A percentile compares a stretch with the other conserved stretches of the same genome.
Conservation (phyloP, 2,329 filamentous ascomycete species). For the Alternaria hordeiaustralica region DNA sequence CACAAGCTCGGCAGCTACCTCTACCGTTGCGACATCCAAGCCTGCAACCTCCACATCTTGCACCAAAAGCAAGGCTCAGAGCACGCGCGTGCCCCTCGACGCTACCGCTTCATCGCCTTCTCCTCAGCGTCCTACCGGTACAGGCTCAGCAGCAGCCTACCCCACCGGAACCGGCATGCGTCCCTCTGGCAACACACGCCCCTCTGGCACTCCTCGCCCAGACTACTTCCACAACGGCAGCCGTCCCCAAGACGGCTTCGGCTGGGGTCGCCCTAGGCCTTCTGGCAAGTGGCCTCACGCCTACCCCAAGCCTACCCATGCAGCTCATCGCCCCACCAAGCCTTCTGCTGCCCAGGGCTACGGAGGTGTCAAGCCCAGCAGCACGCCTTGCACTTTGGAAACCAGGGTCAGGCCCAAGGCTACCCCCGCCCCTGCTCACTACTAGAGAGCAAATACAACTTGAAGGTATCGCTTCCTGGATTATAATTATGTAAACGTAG, state of each 20-base stretch:
- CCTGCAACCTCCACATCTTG: not conserved
- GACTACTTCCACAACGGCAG: constrained; percentile 3
- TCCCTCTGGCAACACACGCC: not conserved
- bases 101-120: constrained; percentile 1
- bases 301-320: constrained; percentile 5
- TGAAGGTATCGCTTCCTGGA: not conserved
- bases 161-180: constrained; percentile 11
- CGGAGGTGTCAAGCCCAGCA: constrained; percentile 7
- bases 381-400: constrained; percentile 30
- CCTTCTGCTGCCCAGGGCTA: constrained; percentile 10
- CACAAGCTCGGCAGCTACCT: constrained; percentile 5
- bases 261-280: constrained; percentile 25
- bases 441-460: not conserved
- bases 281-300: constrained; percentile 20
- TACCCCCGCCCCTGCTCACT: constrained; percentile 11
- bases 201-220: constrained; percentile 14
- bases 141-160: not conserved
- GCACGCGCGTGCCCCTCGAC: constrained; percentile 1
- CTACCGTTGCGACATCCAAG: not conserved
- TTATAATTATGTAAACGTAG: not conserved
- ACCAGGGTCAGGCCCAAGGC: constrained; percentile 31
- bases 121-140: constrained; percentile 5
- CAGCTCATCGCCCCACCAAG: constrained; percentile 1
- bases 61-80: not conserved
- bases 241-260: constrained; percentile 11